phyloP scores from a whole-genome alignment of 164 flowering plant species.

The Vitis rotundifolia region DNA sequence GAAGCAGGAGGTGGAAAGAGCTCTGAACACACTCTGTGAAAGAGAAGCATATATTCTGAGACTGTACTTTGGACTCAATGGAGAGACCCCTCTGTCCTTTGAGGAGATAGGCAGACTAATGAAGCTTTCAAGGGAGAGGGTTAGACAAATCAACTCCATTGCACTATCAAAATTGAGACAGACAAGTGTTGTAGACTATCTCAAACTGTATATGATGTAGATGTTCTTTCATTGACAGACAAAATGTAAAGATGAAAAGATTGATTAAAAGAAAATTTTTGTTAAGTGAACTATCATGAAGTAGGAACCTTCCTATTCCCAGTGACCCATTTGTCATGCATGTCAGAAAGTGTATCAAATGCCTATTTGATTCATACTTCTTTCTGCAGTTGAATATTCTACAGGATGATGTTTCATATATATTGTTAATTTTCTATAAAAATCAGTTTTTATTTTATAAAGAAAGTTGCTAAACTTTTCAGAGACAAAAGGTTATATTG shows the following conservation, averaged over 20 bases:
- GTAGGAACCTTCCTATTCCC: no score
- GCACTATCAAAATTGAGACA: conserved; percentile 46
- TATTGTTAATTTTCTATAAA: no score
- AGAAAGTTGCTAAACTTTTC: no score
- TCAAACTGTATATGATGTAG: conserved; percentile 18
- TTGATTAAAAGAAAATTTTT: neutral
- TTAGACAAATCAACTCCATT: conserved; percentile 45
- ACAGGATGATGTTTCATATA: no score
- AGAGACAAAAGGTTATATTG: no score
- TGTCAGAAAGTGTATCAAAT: no score
- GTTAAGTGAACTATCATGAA: no score
- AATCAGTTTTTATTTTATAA: no score
- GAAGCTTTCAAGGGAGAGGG: conserved; percentile 60
- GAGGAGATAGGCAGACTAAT: conserved; percentile 54
- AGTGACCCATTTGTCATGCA: no score
- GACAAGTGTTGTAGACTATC: conserved; percentile 12
- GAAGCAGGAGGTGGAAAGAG: conserved; percentile 37
- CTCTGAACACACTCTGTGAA: conserved; percentile 33
- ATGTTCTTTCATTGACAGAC: neutral
- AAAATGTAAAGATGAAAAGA: neutral
- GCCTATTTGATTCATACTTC: no score
- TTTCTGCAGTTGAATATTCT: no score
- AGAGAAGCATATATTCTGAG: conserved; percentile 48
- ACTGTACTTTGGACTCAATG: conserved; percentile 45
- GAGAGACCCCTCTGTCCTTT: conserved; percentile 42